Conservation (phyloP, 768 basidiomycete genomes). For the Serendipita sp. region DNA sequence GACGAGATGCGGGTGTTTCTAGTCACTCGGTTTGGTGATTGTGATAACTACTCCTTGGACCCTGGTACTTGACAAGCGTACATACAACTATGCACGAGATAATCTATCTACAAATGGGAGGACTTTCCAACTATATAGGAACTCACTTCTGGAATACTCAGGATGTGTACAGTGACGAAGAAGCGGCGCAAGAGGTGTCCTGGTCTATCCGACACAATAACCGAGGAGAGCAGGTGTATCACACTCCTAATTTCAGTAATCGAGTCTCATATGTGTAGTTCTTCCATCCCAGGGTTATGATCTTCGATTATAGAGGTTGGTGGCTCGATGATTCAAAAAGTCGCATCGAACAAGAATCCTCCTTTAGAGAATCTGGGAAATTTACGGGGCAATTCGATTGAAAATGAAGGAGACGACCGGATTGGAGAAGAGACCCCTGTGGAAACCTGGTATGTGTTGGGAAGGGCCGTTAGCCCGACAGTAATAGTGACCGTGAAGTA, state of each 20-base stretch:
- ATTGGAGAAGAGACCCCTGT: neutral
- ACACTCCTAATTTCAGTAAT: neutral
- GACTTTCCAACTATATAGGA: neutral
- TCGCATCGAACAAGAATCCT: neutral
- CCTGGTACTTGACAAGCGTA: no score
- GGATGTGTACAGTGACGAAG: neutral
- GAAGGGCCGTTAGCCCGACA: neutral
- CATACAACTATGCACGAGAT: neutral
- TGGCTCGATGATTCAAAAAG: neutral
- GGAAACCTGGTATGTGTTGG: neutral
- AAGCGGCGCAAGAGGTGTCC: neutral
- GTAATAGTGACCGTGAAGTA: neutral
- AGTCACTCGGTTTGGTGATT: no score
- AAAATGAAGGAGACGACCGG: neutral
- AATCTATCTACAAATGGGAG: neutral
- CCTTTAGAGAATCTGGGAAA: neutral
- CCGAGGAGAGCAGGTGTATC: neutral
- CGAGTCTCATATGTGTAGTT: neutral
- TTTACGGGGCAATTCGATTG: neutral
- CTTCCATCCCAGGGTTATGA: neutral
- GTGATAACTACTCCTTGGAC: no score
- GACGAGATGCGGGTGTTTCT: no score
- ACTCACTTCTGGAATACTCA: neutral
- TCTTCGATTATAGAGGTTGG: neutral
- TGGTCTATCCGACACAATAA: neutral